phyloP scores from a whole-genome alignment of 805 yeast genomes.

The Geotrichum ghanense region DNA sequence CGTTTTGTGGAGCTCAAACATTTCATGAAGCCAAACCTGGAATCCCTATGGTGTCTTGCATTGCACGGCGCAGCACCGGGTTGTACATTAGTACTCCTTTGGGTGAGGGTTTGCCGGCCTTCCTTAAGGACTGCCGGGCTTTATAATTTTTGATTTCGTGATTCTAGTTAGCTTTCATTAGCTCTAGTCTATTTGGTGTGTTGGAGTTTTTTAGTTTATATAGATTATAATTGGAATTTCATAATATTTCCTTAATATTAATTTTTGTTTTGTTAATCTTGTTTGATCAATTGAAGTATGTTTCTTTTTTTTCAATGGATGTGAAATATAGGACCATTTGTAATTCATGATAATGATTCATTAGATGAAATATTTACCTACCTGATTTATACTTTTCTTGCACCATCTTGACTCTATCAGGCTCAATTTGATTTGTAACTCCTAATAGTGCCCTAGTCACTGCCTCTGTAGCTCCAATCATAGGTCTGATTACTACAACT shows the following conservation, averaged over 20 bases:
- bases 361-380: no score
- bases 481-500: constrained; percentile 65
- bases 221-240: no score
- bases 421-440: constrained; percentile 64
- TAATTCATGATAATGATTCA: no score
- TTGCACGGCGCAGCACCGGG: constrained; percentile 1
- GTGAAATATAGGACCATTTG: no score
- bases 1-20: constrained; percentile 1
- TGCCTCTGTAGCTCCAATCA: constrained; percentile 90
- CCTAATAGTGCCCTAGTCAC: constrained; percentile 76
- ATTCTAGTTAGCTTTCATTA: no score
- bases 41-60: not conserved
- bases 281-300: no score
- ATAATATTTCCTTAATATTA: no score
- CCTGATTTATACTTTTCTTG: constrained; percentile 7
- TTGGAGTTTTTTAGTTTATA: no score
- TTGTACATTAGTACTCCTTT: not conserved
- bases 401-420: constrained; percentile 13
- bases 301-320: no score
- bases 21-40: not conserved
- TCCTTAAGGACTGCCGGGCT: not conserved
- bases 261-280: no score
- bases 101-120: constrained; percentile 1
- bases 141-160: not conserved
- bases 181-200: no score